Percentiles rank a stretch among this genome's conserved stretches.
Conservation (phyloP, 106 monocot genomes). For the Acorus gramineus region DNA sequence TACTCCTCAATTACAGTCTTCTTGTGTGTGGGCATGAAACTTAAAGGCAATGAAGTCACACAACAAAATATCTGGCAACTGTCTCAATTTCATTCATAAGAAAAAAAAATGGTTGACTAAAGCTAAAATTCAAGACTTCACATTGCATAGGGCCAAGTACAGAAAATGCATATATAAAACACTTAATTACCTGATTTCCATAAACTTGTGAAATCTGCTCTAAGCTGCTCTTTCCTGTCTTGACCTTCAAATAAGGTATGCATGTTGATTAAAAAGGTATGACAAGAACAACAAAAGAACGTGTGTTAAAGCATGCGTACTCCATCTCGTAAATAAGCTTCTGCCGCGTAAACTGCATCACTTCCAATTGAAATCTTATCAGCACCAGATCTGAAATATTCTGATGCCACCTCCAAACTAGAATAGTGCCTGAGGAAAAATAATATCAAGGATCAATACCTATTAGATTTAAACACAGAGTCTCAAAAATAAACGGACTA, state of each 20-base stretch:
- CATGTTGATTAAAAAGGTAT: not conserved
- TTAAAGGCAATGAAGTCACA: too few species aligned
- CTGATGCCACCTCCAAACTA: conserved; percentile 93
- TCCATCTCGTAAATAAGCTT: conserved; percentile 65
- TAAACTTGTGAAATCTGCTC: conserved; percentile 92
- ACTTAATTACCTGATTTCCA: conserved; percentile 69
- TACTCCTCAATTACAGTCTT: too few species aligned
- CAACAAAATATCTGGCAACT: too few species aligned
- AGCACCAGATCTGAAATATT: conserved; percentile 98
- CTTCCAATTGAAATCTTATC: conserved; percentile 99
- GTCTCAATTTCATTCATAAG: too few species aligned
- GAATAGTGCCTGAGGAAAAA: conserved; percentile 71
- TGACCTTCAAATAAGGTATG: conserved; percentile 37
- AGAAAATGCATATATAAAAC: too few species aligned
- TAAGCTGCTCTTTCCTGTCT: conserved; percentile 88
- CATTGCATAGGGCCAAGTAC: too few species aligned
- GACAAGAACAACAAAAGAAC: not conserved
- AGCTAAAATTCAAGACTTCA: too few species aligned
- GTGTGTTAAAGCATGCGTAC: conserved; percentile 31
- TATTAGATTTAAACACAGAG: not conserved
- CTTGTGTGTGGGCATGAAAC: too few species aligned
- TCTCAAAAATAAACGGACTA: too few species aligned
- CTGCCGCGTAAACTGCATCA: conserved; percentile 98
- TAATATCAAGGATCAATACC: not conserved
- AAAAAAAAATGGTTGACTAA: too few species aligned